phyloP scores from a whole-genome alignment of 176 grass and related monocot genomes.

The Poa pratensis region DNA sequence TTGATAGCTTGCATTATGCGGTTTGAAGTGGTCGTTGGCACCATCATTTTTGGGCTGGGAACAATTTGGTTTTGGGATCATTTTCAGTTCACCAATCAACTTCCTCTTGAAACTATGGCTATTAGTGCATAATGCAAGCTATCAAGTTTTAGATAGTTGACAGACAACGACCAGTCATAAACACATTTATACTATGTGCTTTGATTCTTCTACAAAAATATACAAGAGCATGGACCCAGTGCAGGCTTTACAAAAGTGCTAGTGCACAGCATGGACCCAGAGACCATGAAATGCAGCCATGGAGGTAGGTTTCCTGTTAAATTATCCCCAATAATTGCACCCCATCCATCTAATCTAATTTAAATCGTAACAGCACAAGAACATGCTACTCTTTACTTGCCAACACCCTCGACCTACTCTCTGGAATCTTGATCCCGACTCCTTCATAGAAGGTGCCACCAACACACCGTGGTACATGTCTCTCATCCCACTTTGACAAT shows the following conservation, averaged over 20 bases:
- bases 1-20: too few relatives aligned
- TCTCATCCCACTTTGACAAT: neutral
- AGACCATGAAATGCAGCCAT: neutral
- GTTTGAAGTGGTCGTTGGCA: neutral
- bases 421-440: too few relatives aligned
- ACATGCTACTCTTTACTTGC: neutral
- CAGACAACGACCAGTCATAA: neutral
- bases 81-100: neutral
- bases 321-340: slow-evolving; percentile 40
- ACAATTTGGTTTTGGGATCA: neutral
- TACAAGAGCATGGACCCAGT: neutral
- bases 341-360: slow-evolving; percentile 16
- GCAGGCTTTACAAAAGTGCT: neutral
- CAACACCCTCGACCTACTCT: slow-evolving; percentile 13
- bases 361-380: neutral
- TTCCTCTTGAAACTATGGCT: neutral
- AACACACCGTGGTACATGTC: too few relatives aligned
- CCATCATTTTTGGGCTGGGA: neutral
- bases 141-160: neutral
- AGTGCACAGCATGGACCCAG: neutral
- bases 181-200: neutral
- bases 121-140: neutral
- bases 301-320: slow-evolving; percentile 32
- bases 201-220: neutral
- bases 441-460: too few relatives aligned